Conservation (phyloP, 306 rosid genomes). For the Arachis hypogaea region DNA sequence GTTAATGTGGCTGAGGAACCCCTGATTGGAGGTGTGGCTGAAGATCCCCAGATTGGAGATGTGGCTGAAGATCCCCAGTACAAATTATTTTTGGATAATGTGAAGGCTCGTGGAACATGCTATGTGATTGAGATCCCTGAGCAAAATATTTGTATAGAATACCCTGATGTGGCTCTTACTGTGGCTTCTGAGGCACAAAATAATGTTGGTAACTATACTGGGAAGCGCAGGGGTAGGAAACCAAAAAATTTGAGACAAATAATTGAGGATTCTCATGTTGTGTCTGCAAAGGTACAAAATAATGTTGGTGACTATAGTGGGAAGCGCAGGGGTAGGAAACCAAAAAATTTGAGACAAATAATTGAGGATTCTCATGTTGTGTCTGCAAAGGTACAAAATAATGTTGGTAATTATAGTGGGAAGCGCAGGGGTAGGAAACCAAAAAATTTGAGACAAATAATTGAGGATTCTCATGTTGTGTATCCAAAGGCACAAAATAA, state of each 20-base stretch:
- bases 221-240: conserved; percentile 28
- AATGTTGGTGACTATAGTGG: too few relatives aligned
- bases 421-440: too few relatives aligned
- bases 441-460: too few relatives aligned
- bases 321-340: background rate
- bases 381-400: too few relatives aligned
- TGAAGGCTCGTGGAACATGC: conserved; percentile 34
- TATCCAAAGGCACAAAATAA: too few relatives aligned
- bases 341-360: too few relatives aligned
- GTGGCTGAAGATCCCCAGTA: background rate
- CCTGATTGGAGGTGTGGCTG: too few relatives aligned
- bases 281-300: background rate
- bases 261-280: background rate
- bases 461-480: too few relatives aligned
- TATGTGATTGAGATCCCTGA: conserved; percentile 33
- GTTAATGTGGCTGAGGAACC: too few relatives aligned
- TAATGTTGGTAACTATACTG: background rate
- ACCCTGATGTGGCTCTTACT: background rate
- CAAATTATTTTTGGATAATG: conserved; percentile 24
- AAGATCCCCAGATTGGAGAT: too few relatives aligned
- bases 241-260: conserved; percentile 2
- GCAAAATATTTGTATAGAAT: conserved; percentile 30
- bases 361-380: too few relatives aligned
- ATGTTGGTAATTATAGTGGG: too few relatives aligned
- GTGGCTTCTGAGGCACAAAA: background rate